Evolutionary conservation across 805 yeast genomes (phyloP).

Genomic region (Wickerhamomyces hampshirensis): DNA sequence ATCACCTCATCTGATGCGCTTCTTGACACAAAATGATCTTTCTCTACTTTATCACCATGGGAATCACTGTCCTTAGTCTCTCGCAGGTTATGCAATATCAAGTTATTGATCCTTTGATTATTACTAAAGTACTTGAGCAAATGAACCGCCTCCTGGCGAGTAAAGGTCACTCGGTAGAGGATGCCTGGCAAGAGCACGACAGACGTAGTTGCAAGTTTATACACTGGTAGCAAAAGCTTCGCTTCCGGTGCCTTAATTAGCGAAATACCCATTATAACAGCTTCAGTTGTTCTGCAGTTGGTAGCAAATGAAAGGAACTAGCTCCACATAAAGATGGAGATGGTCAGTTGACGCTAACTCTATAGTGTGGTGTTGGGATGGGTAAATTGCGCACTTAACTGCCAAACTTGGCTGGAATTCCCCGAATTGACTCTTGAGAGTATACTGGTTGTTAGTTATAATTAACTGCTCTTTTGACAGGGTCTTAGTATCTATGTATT

Average conservation of each 20-base stretch:
- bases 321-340: neutral
- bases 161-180: conserved; percentile 51
- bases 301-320: neutral
- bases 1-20: conserved; percentile 13
- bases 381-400: too few relatives aligned
- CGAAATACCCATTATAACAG: conserved; percentile 4
- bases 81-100: conserved; percentile 12
- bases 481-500: too few relatives aligned
- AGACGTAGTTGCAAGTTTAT: conserved; percentile 15
- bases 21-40: too few relatives aligned
- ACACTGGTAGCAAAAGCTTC: conserved; percentile 17
- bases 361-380: too few relatives aligned
- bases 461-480: too few relatives aligned
- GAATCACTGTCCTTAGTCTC: too few relatives aligned
- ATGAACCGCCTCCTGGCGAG: conserved; percentile 41
- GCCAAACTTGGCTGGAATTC: too few relatives aligned
- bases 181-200: conserved; percentile 58
- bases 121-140: conserved; percentile 37
- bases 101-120: conserved; percentile 17
- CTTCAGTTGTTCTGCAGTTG: too few relatives aligned
- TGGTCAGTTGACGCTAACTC: neutral
- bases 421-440: too few relatives aligned
- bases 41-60: too few relatives aligned
- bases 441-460: too few relatives aligned
- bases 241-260: conserved; percentile 1